These are phyloP conservation scores for Apostasia ramifera DNA, from an alignment of 106 monocot genomes.

Conservation along the genomic window DNA sequence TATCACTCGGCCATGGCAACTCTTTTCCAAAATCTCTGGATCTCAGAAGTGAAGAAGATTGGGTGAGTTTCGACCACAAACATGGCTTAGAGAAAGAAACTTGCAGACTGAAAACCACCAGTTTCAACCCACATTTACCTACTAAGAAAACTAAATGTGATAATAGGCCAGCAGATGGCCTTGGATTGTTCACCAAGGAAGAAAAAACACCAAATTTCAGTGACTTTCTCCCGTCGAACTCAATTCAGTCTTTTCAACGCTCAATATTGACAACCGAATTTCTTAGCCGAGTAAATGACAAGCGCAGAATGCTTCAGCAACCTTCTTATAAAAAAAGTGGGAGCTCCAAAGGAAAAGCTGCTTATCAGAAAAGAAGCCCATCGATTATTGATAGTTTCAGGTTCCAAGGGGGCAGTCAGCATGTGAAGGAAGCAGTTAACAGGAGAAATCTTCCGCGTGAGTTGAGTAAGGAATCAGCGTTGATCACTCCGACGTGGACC, in stretches of 20 bases:
- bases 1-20: conserved; percentile 5
- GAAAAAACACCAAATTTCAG: conserved; percentile 9
- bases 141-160: background rate
- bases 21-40: conserved; percentile 42
- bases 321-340: conserved; percentile 28
- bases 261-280: conserved; percentile 24
- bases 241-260: conserved; percentile 11
- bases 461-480: conserved; percentile 25
- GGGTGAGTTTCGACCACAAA: conserved; percentile 2
- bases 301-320: conserved; percentile 29
- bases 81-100: background rate
- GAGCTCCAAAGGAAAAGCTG: conserved; percentile 24
- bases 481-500: conserved; percentile 62
- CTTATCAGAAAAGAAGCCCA: conserved; percentile 46
- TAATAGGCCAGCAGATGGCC: background rate
- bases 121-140: background rate
- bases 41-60: conserved; percentile 24
- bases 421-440: conserved; percentile 10
- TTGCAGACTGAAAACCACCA: background rate
- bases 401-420: conserved; percentile 39
- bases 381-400: conserved; percentile 66
- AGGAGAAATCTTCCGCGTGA: conserved; percentile 21
- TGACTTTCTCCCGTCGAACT: conserved; percentile 16
- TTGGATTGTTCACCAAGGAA: conserved; percentile 16
- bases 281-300: conserved; percentile 34